Evolutionary conservation across 768 basidiomycete species (phyloP), one percentile per base, ranked within the genome.

Genomic region (Gymnopilus dilepis): DNA sequence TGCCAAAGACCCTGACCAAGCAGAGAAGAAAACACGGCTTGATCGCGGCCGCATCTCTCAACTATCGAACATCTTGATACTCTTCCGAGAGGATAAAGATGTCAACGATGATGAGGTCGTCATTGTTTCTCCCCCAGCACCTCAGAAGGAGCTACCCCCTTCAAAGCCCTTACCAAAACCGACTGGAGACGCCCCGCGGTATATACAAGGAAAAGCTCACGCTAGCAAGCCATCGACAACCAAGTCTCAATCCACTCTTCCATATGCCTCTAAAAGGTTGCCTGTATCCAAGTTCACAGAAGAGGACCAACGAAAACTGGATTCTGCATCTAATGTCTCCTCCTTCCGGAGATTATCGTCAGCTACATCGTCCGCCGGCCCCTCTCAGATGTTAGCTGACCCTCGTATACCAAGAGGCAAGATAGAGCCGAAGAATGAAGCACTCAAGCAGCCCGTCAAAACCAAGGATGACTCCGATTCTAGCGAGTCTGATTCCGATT

Each of bases 1-100:
- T 66, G 84, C 85, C n/a, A 82, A 84, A 38, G 83, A 78, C 62
- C 80, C 78, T 31, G 82, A 79, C 0, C 78, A 75, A 24, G 41
- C 28, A 31, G 62, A 57, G 53, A 51, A 74, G 22, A 84, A 79
- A 67, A 90, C 84, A 43, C 83, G 86, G 19, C 77, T 86, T 19
- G 82, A 88, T 67, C 70, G 81, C 7, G 76, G 82, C 33, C 86
- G 91, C 45, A 73, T 95, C 54, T 75, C 83, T 13, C 79, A 86
- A 54, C 79, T 97, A 22, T 87, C 91, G 57, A 86, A 86, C 43
- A 79, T 87, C 6, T 76, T 97, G 6, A 78, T 82, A 2, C 75
- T 80, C 2, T 95, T 94, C 55, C 81, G 82, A 28, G 82, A 83
- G 34, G 84, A 84, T 21, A 83, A 86, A 19, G 42, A 53, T 15